Evolutionary conservation across 73 alveolate species (phyloP).

Genomic region (Tetrahymena thermophila): DNA sequence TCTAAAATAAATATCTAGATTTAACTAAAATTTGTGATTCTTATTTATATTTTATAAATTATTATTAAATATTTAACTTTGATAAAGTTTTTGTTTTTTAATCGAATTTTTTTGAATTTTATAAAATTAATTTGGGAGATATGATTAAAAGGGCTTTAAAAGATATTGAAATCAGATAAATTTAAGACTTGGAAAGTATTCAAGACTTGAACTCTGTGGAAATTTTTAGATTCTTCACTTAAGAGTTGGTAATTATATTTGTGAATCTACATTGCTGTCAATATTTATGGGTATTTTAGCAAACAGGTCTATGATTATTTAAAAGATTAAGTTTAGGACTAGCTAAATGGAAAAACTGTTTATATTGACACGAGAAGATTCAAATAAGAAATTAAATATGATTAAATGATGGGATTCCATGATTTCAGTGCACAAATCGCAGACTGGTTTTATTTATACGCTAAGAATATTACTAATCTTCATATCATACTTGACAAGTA

Average conservation of each 20-base stretch:
- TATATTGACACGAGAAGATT: not conserved
- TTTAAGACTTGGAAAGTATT: not conserved
- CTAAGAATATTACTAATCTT: not conserved
- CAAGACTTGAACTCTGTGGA: not conserved
- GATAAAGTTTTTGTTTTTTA: not conserved
- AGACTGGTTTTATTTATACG: not conserved
- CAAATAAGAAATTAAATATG: not conserved
- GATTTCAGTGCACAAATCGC: not conserved
- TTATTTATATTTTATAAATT: too few relatives aligned
- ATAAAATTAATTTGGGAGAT: not conserved
- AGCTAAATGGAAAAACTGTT: not conserved
- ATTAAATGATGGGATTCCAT: not conserved
- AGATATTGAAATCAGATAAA: not conserved
- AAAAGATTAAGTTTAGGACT: not conserved
- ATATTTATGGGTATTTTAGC: not conserved
- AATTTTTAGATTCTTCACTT: not conserved
- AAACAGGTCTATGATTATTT: not conserved
- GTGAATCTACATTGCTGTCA: not conserved
- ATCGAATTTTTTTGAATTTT: too few relatives aligned
- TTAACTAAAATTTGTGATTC: too few relatives aligned
- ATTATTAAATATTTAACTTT: too few relatives aligned
- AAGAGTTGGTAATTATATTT: not conserved
- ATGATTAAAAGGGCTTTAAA: not conserved
- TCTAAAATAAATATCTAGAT: too few relatives aligned
- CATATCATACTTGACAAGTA: not conserved